Conservation (phyloP, 352 stramenopile species). For the Paralagenidium karlingii region DNA sequence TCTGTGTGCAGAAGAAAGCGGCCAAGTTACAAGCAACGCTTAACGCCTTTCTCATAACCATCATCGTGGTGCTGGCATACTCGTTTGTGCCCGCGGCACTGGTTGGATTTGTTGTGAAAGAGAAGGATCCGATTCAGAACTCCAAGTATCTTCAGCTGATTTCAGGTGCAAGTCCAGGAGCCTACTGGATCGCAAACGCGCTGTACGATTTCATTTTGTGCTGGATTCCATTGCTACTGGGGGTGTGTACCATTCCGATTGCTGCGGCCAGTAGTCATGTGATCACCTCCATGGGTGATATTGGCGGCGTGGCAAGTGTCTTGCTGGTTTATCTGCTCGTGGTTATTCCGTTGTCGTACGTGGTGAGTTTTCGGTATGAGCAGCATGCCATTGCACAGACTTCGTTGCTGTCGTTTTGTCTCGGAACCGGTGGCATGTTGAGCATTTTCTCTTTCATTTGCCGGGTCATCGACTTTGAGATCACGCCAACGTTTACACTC, state of each 20-base stretch:
- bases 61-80: conserved; percentile 56
- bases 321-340: conserved; percentile 26
- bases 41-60: conserved; percentile 42
- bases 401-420: conserved; percentile 43
- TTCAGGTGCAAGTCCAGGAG: conserved; percentile 26
- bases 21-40: conserved; percentile 50
- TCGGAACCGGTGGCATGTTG: conserved; percentile 40
- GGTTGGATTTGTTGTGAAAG: conserved; percentile 46
- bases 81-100: conserved; percentile 51
- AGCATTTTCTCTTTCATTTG: conserved; percentile 74
- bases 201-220: conserved; percentile 37
- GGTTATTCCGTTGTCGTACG: conserved; percentile 44
- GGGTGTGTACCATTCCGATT: conserved; percentile 22
- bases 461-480: conserved; percentile 38
- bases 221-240: conserved; percentile 19
- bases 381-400: conserved; percentile 50
- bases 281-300: conserved; percentile 20
- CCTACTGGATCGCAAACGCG: conserved; percentile 51
- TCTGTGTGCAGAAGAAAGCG: conserved; percentile 30
- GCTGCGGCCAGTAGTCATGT: conserved; percentile 14
- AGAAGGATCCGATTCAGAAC: conserved; percentile 55
- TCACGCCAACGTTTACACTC: conserved; percentile 22
- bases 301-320: conserved; percentile 22
- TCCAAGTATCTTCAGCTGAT: conserved; percentile 52
- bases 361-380: conserved; percentile 46